Evolutionary conservation across 768 basidiomycete species (phyloP), one percentile per base, ranked within the genome.

Genomic region (Ephemerocybe angulata): DNA sequence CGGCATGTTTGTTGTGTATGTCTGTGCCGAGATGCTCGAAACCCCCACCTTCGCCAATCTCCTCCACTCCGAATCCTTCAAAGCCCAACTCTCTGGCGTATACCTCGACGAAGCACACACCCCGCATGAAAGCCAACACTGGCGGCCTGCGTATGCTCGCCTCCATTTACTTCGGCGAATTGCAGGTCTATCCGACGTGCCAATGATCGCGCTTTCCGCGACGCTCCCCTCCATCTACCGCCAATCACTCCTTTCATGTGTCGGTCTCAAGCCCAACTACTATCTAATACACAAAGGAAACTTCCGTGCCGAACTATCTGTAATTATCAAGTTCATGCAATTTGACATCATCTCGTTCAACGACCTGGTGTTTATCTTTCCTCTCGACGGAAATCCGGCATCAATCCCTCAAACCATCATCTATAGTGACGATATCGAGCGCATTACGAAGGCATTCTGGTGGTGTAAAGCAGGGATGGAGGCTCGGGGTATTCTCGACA

Each of bases 21-120:
- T 57, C 0, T 67, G 66, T 38, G 58, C 60, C 0, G 66, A 67
- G 42, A 67, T 67, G 66, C 60, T 65, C 24, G 63, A 67, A 31
- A 64, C 56, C n/a, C 64, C 64, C 10, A 24, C 57, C 2, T 55
- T 64, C 52, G 65, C 62, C 0, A 40, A 48, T 1, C 55, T 65
- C 12, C 17, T 65, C 1, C 54, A 64, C 48, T 60, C 62, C 0
- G 27, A 44, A 3, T 47, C 55, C 15, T 67, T 61, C 51, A 25
- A 46, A 22, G 53, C 60, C 0, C 57, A 58, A 1, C 31, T 67
- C 6, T 65, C 64, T 7, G 63, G 48, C 2, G 38, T 65, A 7
- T 64, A 64, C 33, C 51, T 67, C 29, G 61, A 67, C 35, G 63
- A 67, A 27, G 60, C 60, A 12, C 63, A 64, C 41, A 28, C 46